Percentiles rank a stretch among this genome's conserved stretches.
Evolutionary conservation across 2,329 filamentous ascomycete species (phyloP).

Genomic region (Neobulgaria alba): DNA sequence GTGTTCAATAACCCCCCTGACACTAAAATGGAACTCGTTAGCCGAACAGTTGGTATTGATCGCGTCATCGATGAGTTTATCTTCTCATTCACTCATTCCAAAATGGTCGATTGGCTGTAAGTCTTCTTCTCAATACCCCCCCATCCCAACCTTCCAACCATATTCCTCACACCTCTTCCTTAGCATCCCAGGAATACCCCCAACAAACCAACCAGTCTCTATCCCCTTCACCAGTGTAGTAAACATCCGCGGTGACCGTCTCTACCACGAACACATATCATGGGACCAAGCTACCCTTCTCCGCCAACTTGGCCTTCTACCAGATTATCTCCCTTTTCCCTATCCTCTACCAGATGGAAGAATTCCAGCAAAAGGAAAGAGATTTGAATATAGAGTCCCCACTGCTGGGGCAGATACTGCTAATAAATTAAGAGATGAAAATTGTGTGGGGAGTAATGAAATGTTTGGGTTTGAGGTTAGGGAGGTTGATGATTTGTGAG

Average conservation of each 20-base stretch:
- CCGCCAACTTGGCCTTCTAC: constrained; percentile 50
- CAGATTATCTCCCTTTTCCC: constrained; percentile 32
- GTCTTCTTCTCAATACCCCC: constrained; percentile 23
- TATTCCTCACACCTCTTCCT: background rate
- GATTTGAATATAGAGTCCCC: constrained; percentile 51
- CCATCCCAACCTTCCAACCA: background rate
- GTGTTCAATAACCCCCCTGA: constrained; percentile 65
- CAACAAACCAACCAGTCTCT: constrained; percentile 44
- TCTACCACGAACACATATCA: constrained; percentile 63
- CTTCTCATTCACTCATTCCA: constrained; percentile 54
- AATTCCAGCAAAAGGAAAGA: constrained; percentile 28
- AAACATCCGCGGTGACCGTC: constrained; percentile 56
- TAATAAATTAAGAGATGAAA: constrained; percentile 40
- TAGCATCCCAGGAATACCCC: constrained; percentile 23
- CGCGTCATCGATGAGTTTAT: constrained; percentile 65
- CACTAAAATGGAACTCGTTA: constrained; percentile 58
- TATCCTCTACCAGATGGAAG: constrained; percentile 35
- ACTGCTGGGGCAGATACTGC: constrained; percentile 47
- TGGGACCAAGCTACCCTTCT: constrained; percentile 62
- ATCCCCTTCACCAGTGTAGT: constrained; percentile 58
- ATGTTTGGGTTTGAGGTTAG: constrained; percentile 35
- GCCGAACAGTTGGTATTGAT: constrained; percentile 63
- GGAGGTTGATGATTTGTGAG: too few relatives aligned
- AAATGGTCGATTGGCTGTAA: constrained; percentile 61
- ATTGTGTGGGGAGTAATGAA: constrained; percentile 43